Evolutionary conservation across 129 eudicot species (phyloP).

Genomic region (Rutidosis leptorrhynchoides): DNA sequence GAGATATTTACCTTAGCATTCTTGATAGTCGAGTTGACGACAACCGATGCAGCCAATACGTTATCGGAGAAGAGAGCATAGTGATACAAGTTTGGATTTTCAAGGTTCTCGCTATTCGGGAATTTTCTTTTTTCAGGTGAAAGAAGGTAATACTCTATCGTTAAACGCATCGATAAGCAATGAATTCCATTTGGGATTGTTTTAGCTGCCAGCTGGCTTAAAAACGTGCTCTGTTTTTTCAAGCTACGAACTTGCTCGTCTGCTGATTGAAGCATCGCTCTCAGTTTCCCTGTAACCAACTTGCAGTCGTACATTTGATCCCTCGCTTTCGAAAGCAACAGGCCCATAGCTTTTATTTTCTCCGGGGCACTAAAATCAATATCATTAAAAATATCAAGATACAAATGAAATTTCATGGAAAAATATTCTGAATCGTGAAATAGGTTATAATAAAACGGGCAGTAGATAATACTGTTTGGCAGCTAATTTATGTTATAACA

Average conservation of each 20-base stretch:
- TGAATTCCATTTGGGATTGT: conserved; percentile 96
- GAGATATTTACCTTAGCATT: conserved; percentile 69
- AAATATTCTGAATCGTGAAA: conserved; percentile 4
- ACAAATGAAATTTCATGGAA: neutral
- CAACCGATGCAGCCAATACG: conserved; percentile 96
- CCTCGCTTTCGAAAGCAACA: conserved; percentile 66
- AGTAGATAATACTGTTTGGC: conserved; percentile 8
- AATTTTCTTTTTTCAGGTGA: conserved; percentile 70
- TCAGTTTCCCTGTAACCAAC: conserved; percentile 78
- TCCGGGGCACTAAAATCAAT: conserved; percentile 60
- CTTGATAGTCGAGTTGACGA: conserved; percentile 79
- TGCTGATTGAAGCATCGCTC: conserved; percentile 96
- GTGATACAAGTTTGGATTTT: conserved; percentile 74
- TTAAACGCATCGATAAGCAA: conserved; percentile 75
- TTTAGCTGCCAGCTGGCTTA: conserved; percentile 95
- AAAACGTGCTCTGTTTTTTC: conserved; percentile 91
- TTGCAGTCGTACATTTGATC: conserved; percentile 85
- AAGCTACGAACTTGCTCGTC: conserved; percentile 93
- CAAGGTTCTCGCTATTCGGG: conserved; percentile 76
- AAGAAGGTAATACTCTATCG: conserved; percentile 85
- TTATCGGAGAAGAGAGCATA: conserved; percentile 96
- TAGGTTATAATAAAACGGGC: neutral
- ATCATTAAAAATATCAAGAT: conserved; percentile 1
- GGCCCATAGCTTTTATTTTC: conserved; percentile 85
- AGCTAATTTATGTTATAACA: neutral